A percentile compares a stretch with the other conserved stretches of the same genome.
Evolutionary conservation across 371 early-diverging fungal species (phyloP).

Genomic region (Syncephalastrum racemosum): DNA sequence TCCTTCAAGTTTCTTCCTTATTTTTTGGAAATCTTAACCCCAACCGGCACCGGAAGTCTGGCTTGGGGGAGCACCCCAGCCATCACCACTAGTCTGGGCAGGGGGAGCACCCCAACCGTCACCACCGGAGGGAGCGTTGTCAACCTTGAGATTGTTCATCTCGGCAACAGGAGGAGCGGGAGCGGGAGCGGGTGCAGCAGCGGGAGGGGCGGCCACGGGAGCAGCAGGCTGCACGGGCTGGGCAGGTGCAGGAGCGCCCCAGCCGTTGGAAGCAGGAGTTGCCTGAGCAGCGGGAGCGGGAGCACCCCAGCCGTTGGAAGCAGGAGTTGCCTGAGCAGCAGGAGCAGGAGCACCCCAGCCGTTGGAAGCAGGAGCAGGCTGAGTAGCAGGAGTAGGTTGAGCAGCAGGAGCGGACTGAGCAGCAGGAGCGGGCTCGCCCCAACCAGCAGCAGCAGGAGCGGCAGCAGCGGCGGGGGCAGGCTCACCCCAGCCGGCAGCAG

Average conservation of each 20-base stretch:
- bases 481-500: conserved; percentile 30
- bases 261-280: conserved; percentile 11
- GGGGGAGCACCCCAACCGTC: conserved; percentile 33
- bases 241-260: conserved; percentile 20
- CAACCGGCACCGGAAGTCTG: conserved; percentile 24
- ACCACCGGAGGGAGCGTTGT: conserved; percentile 18
- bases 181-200: conserved; percentile 17
- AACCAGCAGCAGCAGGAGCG: conserved; percentile 24
- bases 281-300: conserved; percentile 13
- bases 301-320: conserved; percentile 26
- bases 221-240: conserved; percentile 13
- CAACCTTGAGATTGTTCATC: not conserved
- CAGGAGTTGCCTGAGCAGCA: conserved; percentile 7
- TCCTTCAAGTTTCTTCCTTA: no score
- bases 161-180: conserved; percentile 9
- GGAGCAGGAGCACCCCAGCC: conserved; percentile 19
- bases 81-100: conserved; percentile 23
- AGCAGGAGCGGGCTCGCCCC: conserved; percentile 24
- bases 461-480: conserved; percentile 18
- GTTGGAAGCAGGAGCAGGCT: conserved; percentile 11
- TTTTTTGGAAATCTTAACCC: conserved; percentile 1
- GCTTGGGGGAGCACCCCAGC: conserved; percentile 38
- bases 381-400: no score
- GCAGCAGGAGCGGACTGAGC: conserved; percentile 16
- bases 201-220: conserved; percentile 21